Conservation (phyloP, 352 stramenopile species). For the Phytophthora multivora region DNA sequence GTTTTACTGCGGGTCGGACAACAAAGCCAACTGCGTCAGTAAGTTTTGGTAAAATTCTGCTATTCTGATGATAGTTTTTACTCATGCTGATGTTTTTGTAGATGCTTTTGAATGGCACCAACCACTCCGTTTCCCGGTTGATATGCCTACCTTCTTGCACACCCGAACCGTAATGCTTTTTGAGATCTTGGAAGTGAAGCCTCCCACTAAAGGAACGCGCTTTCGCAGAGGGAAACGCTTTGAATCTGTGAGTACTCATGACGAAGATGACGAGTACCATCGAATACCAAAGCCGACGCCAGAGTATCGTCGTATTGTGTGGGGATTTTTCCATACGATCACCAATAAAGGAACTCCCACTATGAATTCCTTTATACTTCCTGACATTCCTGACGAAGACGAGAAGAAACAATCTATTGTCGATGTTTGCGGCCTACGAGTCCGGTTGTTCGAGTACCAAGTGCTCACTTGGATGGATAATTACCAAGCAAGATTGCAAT, state of each 20-base stretch:
- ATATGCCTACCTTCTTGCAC: constrained; percentile 41
- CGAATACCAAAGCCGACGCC: constrained; percentile 2
- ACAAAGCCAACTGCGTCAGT: constrained; percentile 20
- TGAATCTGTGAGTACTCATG: constrained; percentile 30
- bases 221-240: constrained; percentile 31
- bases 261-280: constrained; percentile 31
- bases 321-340: constrained; percentile 68
- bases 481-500: constrained; percentile 61
- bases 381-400: constrained; percentile 13
- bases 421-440: constrained; percentile 30
- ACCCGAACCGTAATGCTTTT: constrained; percentile 55
- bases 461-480: constrained; percentile 63
- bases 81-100: constrained; percentile 11
- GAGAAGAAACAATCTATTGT: constrained; percentile 2
- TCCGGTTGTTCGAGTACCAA: constrained; percentile 68
- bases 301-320: constrained; percentile 46
- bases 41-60: constrained; percentile 4
- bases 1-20: constrained; percentile 11
- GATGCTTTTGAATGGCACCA: constrained; percentile 66
- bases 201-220: constrained; percentile 13
- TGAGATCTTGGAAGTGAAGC: constrained; percentile 53
- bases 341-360: constrained; percentile 46
- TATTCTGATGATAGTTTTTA: background rate
- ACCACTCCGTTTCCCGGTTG: constrained; percentile 35
- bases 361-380: constrained; percentile 42